Base-by-base conservation (phyloP, 1,139 yeast genomes). In the Candida freyschussii region DNA sequence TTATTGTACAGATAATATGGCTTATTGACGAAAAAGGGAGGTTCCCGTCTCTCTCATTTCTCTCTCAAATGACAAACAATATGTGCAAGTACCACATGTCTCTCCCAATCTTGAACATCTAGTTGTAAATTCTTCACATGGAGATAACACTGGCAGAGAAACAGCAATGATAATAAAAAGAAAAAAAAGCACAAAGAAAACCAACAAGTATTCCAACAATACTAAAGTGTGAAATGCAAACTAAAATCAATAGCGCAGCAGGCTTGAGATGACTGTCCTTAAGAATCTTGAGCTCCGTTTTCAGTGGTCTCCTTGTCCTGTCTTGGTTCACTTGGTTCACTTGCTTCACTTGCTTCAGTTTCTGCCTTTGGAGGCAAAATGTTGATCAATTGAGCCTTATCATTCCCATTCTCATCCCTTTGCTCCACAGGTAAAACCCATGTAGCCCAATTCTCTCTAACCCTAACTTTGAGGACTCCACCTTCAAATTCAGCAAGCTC, bases 351-450 rank as follows among this genome's bases (percentile, higher is more conserved):
- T 9, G 22, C 21, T 10, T 29, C 41, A 23, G 38, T 29, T 14
- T 37, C 39, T 13, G 12, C n/a, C 18, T 13, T 26, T 17, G 20
- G 31, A n/a, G 13, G 19, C 9, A 25, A 13, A 12, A 43, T n/a
- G 7, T 29, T 29, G 9, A 37, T 26, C 4, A 37, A 31, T 17
- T 36, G 34, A 27, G 33, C 43, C 32, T 62, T 65, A 29, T 60
- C 65, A 23, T 44, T 45, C 19, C 70, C 72, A 21, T 49, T 49
- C 13, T 56, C 65, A 20, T 62, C 56, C 46, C 80, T 66, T 44
- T 70, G 72, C 21, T 57, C 62, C 19, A 43, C 43, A 2, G 78
- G 71, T 34, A 75, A 53, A 13, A 75, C 63, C 79, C 80, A 75
- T 32, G 57, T 60, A 21, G 57, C 53, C 55, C 67, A 68, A 44